Evolutionary conservation across 495 filamentous ascomycete species (phyloP), one percentile per base, ranked within the genome.

Genomic region (Aspergillus steynii): DNA sequence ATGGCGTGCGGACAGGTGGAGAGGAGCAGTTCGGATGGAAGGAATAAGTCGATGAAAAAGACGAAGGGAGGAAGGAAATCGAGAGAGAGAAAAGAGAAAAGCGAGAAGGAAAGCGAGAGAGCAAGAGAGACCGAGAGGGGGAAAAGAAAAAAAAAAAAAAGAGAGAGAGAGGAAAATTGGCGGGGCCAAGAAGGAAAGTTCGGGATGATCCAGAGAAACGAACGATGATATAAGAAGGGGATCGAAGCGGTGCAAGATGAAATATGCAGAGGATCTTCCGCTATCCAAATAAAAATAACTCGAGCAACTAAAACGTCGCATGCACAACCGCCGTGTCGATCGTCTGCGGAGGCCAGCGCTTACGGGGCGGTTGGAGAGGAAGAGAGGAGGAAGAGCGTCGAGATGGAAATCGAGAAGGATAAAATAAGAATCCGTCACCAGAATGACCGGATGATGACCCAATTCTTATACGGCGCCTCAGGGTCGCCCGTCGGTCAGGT

Each of bases 131-230:
- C 32, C n/a, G 49, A 66, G 26, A 48, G n/a, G 48, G 32, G 31
- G 10, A 50, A 27, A 50, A 50, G 1, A 27, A 45, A 42, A 57
- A 56, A 50, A 31, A 56, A 63, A 50, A 61, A 32, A 58, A 28
- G 49, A 29, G 14, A 42, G 14, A 42, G 4, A 15, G 14, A 15
- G 9, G 14, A 55, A 53, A 42, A 29, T 48, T 34, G 31, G 25
- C 53, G 49, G 45, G 51, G 32, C 49, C 54, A 62, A 52, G 58
- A 60, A 55, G 48, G 56, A 70, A 47, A 62, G 68, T 61, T 52
- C 37, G 29, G 32, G 28, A 58, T 58, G 51, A 53, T 29, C 49
- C 20, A 50, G 12, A 29, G 20, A 50, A 50, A 50, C 5, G 2
- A 6, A 20, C 20, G 26, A 34, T 34, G n/a, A 54, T 54, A 29